Evolutionary conservation across 192 early-diverging fungal species (phyloP).

Genomic region (Rhizophagus prolifer): DNA sequence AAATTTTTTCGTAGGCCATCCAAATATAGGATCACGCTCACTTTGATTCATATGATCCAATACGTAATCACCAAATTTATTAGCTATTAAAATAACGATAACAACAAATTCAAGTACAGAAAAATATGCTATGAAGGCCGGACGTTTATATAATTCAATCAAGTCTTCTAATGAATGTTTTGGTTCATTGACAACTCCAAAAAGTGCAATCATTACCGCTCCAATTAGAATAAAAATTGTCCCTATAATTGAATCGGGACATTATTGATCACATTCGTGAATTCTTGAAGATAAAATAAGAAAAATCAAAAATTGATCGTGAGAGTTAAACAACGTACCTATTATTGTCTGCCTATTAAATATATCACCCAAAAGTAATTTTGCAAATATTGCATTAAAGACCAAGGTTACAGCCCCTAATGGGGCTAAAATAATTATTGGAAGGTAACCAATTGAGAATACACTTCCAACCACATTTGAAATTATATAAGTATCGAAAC

Average conservation of each 20-base stretch:
- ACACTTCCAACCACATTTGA: constrained; percentile 70
- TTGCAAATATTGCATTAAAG: constrained; percentile 75
- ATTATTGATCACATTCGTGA: background rate
- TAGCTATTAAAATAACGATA: constrained; percentile 44
- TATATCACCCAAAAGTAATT: constrained; percentile 58
- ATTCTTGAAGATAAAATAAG: too few relatives aligned
- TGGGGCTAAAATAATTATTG: constrained; percentile 76
- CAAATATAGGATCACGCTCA: constrained; percentile 23
- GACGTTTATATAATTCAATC: constrained; percentile 62
- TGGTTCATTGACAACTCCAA: constrained; percentile 75
- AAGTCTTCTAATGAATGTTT: constrained; percentile 65
- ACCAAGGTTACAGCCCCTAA: constrained; percentile 73
- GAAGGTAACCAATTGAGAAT: constrained; percentile 73
- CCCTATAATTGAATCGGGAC: constrained; percentile 39
- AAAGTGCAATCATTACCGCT: constrained; percentile 65
- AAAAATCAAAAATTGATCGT: background rate
- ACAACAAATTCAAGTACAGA: constrained; percentile 52
- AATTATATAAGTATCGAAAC: constrained; percentile 63
- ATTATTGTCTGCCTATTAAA: constrained; percentile 59
- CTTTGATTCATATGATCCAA: constrained; percentile 21
- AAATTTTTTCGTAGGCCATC: constrained; percentile 35
- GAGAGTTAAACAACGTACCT: constrained; percentile 37
- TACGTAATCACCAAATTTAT: constrained; percentile 45
- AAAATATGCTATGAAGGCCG: constrained; percentile 68
- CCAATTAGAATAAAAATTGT: constrained; percentile 68